phyloP scores from a whole-genome alignment of 2,329 filamentous ascomycete genomes.

The Lecanosticta acicola region DNA sequence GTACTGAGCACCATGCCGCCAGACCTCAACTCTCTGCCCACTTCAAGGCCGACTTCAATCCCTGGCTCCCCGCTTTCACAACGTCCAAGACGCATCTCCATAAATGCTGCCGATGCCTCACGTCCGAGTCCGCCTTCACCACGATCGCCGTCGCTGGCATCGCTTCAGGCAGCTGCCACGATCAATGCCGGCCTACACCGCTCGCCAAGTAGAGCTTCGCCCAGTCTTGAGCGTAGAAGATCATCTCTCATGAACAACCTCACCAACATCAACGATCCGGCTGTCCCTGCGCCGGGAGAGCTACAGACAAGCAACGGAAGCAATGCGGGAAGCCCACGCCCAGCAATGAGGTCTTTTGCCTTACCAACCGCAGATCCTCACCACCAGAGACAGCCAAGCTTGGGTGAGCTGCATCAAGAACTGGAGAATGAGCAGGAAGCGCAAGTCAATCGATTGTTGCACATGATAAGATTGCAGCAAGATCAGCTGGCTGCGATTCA shows the following conservation, averaged over 20 bases:
- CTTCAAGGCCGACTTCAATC: constrained; percentile 26
- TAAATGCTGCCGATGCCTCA: constrained; percentile 38
- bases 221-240: constrained; percentile 52
- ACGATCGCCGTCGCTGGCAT: constrained; percentile 60
- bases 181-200: constrained; percentile 60
- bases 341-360: constrained; percentile 34
- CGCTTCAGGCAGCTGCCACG: constrained; percentile 68
- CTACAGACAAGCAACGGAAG: constrained; percentile 47
- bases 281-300: constrained; percentile 62
- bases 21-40: constrained; percentile 52
- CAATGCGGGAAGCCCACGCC: constrained; percentile 22
- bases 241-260: constrained; percentile 68
- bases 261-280: constrained; percentile 62
- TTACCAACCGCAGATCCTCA: constrained; percentile 47
- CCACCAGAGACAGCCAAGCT: constrained; percentile 61
- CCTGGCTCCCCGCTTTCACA: constrained; percentile 28
- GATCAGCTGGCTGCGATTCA: constrained; percentile 57
- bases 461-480: constrained; percentile 72
- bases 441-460: constrained; percentile 71
- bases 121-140: constrained; percentile 49
- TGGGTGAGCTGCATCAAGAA: constrained; percentile 73
- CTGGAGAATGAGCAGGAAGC: constrained; percentile 74
- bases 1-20: constrained; percentile 43
- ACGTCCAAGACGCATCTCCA: constrained; percentile 28
- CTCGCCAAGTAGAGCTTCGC: constrained; percentile 45